Percentiles rank a stretch among this genome's conserved stretches.
Evolutionary conservation across 1,284 basidiomycete genomes (phyloP).

Genomic region (Fereydounia khargensis): DNA sequence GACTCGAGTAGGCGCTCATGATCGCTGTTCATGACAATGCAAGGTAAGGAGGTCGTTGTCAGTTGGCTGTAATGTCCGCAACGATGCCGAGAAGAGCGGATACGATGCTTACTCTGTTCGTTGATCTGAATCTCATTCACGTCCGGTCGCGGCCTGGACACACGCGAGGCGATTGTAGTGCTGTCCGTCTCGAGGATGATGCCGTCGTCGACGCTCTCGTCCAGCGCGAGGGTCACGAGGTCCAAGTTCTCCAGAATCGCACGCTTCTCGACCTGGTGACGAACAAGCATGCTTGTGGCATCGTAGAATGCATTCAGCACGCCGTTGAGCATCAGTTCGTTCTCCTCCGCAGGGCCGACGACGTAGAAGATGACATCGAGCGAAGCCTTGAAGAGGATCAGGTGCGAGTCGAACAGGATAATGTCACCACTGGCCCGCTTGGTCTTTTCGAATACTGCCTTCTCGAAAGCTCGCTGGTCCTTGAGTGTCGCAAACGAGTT

Average conservation of each 20-base stretch:
- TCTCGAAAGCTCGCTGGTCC: slow-evolving; percentile 93
- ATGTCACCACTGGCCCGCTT: slow-evolving; percentile 66
- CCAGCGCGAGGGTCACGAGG: slow-evolving; percentile 84
- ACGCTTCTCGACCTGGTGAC: slow-evolving; percentile 85
- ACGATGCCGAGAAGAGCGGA: neutral
- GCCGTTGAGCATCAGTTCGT: slow-evolving; percentile 91
- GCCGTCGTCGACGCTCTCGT: slow-evolving; percentile 97
- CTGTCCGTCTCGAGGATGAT: slow-evolving; percentile 97
- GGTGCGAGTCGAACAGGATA: slow-evolving; percentile 83
- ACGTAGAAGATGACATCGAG: slow-evolving; percentile 95
- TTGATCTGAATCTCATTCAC: slow-evolving; percentile 97
- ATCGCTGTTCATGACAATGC: slow-evolving; percentile 30
- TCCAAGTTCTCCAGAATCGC: slow-evolving; percentile 93
- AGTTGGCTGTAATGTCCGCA: neutral
- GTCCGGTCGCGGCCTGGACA: slow-evolving; percentile 87
- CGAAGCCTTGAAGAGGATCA: slow-evolving; percentile 90
- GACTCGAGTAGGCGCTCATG: slow-evolving; percentile 56
- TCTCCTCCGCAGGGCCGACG: slow-evolving; percentile 80
- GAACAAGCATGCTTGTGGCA: slow-evolving; percentile 77
- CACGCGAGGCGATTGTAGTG: slow-evolving; percentile 88
- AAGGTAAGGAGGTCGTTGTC: slow-evolving; percentile 59
- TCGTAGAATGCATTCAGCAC: slow-evolving; percentile 83
- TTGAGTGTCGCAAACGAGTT: slow-evolving; percentile 74
- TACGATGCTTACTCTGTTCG: slow-evolving; percentile 67
- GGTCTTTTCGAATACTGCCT: slow-evolving; percentile 84